Evolutionary conservation across 2,329 filamentous ascomycete genomes (phyloP).

Genomic region (Aureobasidium namibiae): DNA sequence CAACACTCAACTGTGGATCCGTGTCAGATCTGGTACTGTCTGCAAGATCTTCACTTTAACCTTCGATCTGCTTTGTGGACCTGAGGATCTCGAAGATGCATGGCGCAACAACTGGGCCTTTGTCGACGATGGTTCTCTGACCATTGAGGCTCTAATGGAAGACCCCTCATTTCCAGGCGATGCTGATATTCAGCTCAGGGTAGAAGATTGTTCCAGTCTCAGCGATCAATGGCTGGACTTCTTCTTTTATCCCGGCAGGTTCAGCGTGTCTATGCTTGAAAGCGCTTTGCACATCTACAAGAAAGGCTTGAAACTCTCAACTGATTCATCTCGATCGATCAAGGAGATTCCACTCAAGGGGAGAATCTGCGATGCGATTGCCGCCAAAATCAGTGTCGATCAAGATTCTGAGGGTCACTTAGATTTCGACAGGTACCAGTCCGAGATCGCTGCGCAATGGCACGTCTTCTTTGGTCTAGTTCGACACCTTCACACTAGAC

Average conservation of each 20-base stretch:
- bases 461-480: conserved; percentile 79
- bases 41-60: conserved; percentile 62
- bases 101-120: conserved; percentile 54
- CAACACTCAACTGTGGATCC: conserved; percentile 38
- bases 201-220: conserved; percentile 23
- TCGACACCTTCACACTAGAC: conserved; percentile 75
- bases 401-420: conserved; percentile 55
- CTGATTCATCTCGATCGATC: conserved; percentile 19
- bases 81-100: conserved; percentile 54
- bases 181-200: conserved; percentile 16
- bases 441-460: conserved; percentile 76
- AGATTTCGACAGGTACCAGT: conserved; percentile 68
- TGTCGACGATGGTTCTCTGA: conserved; percentile 35
- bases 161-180: conserved; percentile 32
- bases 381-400: conserved; percentile 58
- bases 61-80: conserved; percentile 50
- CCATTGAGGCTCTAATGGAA: conserved; percentile 32
- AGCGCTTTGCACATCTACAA: conserved; percentile 77
- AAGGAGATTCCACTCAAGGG: conserved; percentile 59
- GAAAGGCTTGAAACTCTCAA: conserved; percentile 45
- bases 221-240: conserved; percentile 77
- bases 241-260: conserved; percentile 75
- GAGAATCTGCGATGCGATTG: conserved; percentile 64
- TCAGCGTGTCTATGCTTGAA: conserved; percentile 70
- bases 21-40: conserved; percentile 48